A percentile compares a stretch with the other conserved stretches of the same genome.
These are phyloP conservation scores for Pseudocercospora eumusae DNA, from an alignment of 2,329 filamentous ascomycete genomes.

Conservation along the genomic window DNA sequence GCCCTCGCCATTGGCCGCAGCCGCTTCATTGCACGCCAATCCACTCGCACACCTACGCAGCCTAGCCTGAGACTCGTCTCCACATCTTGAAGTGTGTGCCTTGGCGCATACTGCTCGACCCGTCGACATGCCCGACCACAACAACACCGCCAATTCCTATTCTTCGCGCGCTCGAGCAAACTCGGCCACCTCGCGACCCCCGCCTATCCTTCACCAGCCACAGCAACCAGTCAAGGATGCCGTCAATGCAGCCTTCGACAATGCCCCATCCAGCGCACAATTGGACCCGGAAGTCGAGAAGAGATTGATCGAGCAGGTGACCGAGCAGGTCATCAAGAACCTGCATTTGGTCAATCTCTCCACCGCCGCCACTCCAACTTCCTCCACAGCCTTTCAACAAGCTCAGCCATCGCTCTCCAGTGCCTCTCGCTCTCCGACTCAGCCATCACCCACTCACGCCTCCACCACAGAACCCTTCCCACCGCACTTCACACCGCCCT, in stretches of 20 bases:
- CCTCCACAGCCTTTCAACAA: slow-evolving; percentile 35
- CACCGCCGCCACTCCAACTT: slow-evolving; percentile 21
- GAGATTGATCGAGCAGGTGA: slow-evolving; percentile 60
- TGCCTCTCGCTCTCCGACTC: slow-evolving; percentile 40
- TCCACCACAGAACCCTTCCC: slow-evolving; percentile 50
- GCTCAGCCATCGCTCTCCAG: slow-evolving; percentile 30
- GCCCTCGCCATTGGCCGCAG: slow-evolving; percentile 19
- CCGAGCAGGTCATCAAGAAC: slow-evolving; percentile 54
- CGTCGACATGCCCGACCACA: slow-evolving; percentile 20
- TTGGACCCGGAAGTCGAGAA: slow-evolving; percentile 63
- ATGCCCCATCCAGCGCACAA: slow-evolving; percentile 50
- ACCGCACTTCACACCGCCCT: slow-evolving; percentile 58
- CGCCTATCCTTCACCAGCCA: slow-evolving; percentile 30
- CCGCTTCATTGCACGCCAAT: slow-evolving; percentile 5
- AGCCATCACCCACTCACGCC: slow-evolving; percentile 23
- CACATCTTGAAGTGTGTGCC: slow-evolving; percentile 3
- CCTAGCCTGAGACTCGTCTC: slow-evolving; percentile 6
- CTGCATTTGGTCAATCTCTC: slow-evolving; percentile 33
- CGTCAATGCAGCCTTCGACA: slow-evolving; percentile 58
- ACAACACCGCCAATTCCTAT: slow-evolving; percentile 8
- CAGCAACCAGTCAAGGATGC: slow-evolving; percentile 57
- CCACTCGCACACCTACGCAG: slow-evolving; percentile 12
- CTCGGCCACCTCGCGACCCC: slow-evolving; percentile 21
- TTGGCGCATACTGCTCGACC: slow-evolving; percentile 12
- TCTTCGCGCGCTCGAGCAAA: slow-evolving; percentile 20